A percentile compares a stretch with the other conserved stretches of the same genome.
Conservation (phyloP, 441 rosid genomes). For the Bocquillonia castaneifolia region DNA sequence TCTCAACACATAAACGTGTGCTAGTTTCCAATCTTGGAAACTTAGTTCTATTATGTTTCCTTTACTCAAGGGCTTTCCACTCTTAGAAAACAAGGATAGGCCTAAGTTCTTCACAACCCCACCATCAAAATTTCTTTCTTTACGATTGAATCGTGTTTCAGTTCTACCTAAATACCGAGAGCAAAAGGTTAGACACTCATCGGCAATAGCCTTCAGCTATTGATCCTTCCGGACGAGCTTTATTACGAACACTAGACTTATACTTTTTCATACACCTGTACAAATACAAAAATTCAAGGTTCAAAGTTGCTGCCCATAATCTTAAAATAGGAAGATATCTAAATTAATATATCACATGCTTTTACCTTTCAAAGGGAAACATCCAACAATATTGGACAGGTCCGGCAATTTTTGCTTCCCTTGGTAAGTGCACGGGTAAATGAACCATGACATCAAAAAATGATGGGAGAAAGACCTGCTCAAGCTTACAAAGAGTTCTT, state of each 20-base stretch:
- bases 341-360: background rate
- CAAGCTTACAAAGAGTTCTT: constrained; percentile 3
- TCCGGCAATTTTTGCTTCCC: background rate
- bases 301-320: background rate
- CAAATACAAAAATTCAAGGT: background rate
- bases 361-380: constrained; percentile 11
- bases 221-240: background rate
- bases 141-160: constrained; percentile 1
- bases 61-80: background rate
- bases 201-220: background rate
- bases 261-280: background rate
- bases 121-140: background rate
- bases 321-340: background rate
- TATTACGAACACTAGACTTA: background rate
- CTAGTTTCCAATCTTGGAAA: background rate
- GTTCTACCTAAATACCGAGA: background rate
- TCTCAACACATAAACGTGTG: background rate
- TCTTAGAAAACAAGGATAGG: background rate
- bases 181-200: constrained; percentile 4
- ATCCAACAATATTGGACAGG: constrained; percentile 9
- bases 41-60: background rate
- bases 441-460: constrained; percentile 13
- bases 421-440: background rate
- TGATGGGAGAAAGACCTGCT: background rate
- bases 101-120: background rate